Base-by-base conservation (phyloP, 805 yeast species). In the Wickerhamiella occidentalis region DNA sequence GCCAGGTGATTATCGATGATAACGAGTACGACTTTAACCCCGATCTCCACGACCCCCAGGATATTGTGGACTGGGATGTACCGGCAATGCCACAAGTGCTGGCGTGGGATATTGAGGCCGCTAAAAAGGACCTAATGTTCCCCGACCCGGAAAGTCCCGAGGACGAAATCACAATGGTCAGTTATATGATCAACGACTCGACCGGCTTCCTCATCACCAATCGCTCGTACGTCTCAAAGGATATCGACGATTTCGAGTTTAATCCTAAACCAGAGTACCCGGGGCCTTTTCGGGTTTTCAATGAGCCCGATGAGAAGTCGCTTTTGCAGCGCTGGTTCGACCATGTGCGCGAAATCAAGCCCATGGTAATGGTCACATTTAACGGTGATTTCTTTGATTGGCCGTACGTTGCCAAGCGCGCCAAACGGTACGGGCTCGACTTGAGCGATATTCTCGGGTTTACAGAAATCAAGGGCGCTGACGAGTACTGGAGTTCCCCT, bases 361-460 rank as follows among this genome's bases (percentile, higher is more conserved):
- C 99, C 1, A 90, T 97, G 0, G 95, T 92, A n/a, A 92, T 94
- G 49, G 95, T 96, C 1, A 92, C 98, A 0, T 92, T 85, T 60
- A 92, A 92, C 67, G 99, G 99, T 72, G 99, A 92, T 63, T 90
- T 88, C 61, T 92, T 92, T 67, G 99, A 92, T 71, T 92, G 98
- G 97, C 99, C 99, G 1, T 92, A 87, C 63, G 90, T 92, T 2
- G 97, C 88, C 56, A 81, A 84, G 12, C 73, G 99, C 61, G 81
- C 96, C 2, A 68, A 79, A 19, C 77, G 77, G 52, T 94, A 92
- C 63, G 96, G 85, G 13, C 64, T 92, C 55, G 81, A 83, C 62
- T 82, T 92, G 92, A 83, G 77, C 61, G 82, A 82, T 40, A 96
- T 90, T 63, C 90, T 90, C 58, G 99, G 99, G 2, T 92, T 92